A percentile compares a stretch with the other conserved stretches of the same genome.
Conservation (phyloP, 2,329 filamentous ascomycete genomes). For the Aspergillus niger region DNA sequence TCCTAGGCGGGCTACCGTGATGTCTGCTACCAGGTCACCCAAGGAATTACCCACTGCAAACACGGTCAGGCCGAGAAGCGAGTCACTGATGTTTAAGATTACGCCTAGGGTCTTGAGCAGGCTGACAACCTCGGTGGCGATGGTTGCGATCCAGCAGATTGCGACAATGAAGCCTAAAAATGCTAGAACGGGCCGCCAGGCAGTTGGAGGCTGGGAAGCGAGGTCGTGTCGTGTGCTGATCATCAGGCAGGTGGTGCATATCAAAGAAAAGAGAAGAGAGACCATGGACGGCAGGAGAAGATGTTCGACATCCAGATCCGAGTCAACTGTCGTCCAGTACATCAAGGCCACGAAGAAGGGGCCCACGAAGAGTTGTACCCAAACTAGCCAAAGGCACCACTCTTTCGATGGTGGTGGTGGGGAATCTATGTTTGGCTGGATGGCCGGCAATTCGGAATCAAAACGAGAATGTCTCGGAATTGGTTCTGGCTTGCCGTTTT, state of each 20-base stretch:
- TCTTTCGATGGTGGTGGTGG: conserved; percentile 46
- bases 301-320: conserved; percentile 53
- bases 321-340: conserved; percentile 62
- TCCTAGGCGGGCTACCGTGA: conserved; percentile 88
- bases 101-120: conserved; percentile 92
- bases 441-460: conserved; percentile 45
- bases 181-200: conserved; percentile 76
- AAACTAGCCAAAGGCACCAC: conserved; percentile 92
- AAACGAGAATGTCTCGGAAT: conserved; percentile 25
- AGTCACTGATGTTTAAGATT: conserved; percentile 89
- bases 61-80: conserved; percentile 89
- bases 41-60: conserved; percentile 96
- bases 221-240: conserved; percentile 60
- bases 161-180: conserved; percentile 88
- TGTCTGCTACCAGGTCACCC: conserved; percentile 89
- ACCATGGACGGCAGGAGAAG: conserved; percentile 62
- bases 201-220: conserved; percentile 61
- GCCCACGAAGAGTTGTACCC: conserved; percentile 81
- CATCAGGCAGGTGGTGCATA: conserved; percentile 67
- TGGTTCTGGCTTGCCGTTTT: conserved; percentile 23
- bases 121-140: conserved; percentile 93
- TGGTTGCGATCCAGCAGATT: conserved; percentile 94
- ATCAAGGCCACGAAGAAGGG: conserved; percentile 80
- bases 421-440: conserved; percentile 24
- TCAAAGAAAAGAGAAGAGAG: conserved; percentile 68